A percentile compares a stretch with the other conserved stretches of the same genome.
Evolutionary conservation across 1,284 basidiomycete species (phyloP).

Genomic region (Trametes hirsuta): DNA sequence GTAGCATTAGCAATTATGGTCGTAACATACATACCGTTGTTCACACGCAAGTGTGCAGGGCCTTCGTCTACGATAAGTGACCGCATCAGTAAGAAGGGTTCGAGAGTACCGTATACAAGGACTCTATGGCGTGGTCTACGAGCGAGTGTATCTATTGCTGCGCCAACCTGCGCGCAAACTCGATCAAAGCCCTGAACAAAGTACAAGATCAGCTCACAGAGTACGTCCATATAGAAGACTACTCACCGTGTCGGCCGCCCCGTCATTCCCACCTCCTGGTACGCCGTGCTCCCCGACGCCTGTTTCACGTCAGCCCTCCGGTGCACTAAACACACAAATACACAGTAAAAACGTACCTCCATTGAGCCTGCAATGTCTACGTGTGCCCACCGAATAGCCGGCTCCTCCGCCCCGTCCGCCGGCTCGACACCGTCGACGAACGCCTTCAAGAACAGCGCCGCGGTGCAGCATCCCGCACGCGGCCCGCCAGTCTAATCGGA

Average conservation of each 20-base stretch:
- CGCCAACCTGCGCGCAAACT: slow-evolving; percentile 26
- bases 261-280: slow-evolving; percentile 80
- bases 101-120: background rate
- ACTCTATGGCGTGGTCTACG: background rate
- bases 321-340: background rate
- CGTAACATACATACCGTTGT: background rate
- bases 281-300: slow-evolving; percentile 59
- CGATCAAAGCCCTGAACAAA: slow-evolving; percentile 32
- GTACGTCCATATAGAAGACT: background rate
- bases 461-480: slow-evolving; percentile 79
- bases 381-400: slow-evolving; percentile 75
- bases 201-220: background rate
- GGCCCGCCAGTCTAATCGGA: slow-evolving; percentile 64
- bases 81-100: too few species aligned
- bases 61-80: too few species aligned
- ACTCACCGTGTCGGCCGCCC: slow-evolving; percentile 76
- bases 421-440: slow-evolving; percentile 77
- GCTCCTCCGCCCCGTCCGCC: slow-evolving; percentile 47
- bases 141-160: background rate
- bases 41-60: too few species aligned
- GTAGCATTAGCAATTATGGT: background rate
- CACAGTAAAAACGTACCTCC: slow-evolving; percentile 48
- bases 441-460: slow-evolving; percentile 86
- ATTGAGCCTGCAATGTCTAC: slow-evolving; percentile 86
- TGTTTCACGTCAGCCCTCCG: slow-evolving; percentile 22